Conservation (phyloP, 108 stramenopile genomes). For the Licmophora abbreviata region DNA sequence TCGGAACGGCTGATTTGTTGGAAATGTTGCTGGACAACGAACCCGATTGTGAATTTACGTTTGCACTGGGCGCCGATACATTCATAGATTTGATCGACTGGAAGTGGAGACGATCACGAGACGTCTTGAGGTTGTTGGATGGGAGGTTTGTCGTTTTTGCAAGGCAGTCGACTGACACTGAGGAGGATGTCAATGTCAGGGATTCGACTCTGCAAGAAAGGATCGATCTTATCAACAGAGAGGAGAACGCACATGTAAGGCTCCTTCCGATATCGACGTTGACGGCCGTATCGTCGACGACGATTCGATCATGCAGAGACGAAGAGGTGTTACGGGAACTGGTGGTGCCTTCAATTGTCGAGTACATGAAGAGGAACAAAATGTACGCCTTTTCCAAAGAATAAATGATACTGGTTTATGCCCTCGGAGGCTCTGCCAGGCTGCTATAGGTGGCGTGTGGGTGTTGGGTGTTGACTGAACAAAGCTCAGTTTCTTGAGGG, state of each 20-base stretch:
- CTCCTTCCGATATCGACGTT: slow-evolving; percentile 37
- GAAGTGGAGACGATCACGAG: slow-evolving; percentile 69
- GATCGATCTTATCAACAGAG: slow-evolving; percentile 16
- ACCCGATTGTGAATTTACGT: slow-evolving; percentile 37
- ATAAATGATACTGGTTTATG: too few species aligned
- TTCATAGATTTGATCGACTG: slow-evolving; percentile 67
- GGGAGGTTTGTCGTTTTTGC: slow-evolving; percentile 66
- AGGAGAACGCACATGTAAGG: slow-evolving; percentile 10
- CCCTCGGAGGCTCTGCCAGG: too few species aligned
- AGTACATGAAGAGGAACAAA: slow-evolving; percentile 44
- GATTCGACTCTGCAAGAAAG: slow-evolving; percentile 2
- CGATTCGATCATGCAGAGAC: slow-evolving; percentile 28
- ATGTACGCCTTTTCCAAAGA: slow-evolving; percentile 47
- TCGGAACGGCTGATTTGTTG: slow-evolving; percentile 76
- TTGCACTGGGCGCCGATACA: slow-evolving; percentile 75
- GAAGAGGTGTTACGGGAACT: slow-evolving; percentile 19
- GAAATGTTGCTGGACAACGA: slow-evolving; percentile 50
- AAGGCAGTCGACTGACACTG: slow-evolving; percentile 8
- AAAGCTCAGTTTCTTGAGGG: too few species aligned
- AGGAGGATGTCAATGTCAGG: slow-evolving; percentile 1
- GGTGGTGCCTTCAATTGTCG: slow-evolving; percentile 36
- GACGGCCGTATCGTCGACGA: slow-evolving; percentile 46
- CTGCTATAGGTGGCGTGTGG: too few species aligned
- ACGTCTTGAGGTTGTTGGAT: slow-evolving; percentile 48
- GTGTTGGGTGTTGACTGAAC: too few species aligned